These are phyloP conservation scores for Striga asiatica DNA, from an alignment of 257 asterid genomes.

Conservation along the genomic window DNA sequence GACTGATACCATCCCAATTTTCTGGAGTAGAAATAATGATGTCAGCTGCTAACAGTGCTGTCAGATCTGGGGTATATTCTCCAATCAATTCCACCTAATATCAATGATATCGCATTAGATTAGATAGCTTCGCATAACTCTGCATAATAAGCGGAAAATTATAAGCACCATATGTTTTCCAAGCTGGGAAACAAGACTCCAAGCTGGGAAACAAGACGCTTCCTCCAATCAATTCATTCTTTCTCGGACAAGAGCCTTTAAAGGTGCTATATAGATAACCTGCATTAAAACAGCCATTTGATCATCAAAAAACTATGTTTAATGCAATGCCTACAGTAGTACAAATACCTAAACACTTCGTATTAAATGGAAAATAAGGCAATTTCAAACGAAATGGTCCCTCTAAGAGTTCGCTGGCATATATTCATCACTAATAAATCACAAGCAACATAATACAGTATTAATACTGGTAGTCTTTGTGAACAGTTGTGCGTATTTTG, in stretches of 20 bases:
- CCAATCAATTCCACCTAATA: conserved; percentile 96
- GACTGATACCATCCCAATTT: conserved; percentile 99
- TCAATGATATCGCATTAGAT: conserved; percentile 18
- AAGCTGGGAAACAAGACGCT: conserved; percentile 75
- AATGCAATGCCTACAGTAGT: too few species aligned
- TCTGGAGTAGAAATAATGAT: conserved; percentile 95
- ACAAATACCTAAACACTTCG: neutral
- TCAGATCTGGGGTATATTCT: conserved; percentile 88
- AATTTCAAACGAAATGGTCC: neutral
- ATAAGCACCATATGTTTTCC: conserved; percentile 76
- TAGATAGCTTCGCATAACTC: conserved; percentile 9
- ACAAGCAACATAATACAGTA: too few species aligned
- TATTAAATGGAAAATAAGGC: neutral
- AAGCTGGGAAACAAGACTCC: too few species aligned
- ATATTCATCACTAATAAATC: neutral
- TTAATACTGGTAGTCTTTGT: neutral
- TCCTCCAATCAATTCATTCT: conserved; percentile 97
- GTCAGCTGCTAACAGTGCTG: conserved; percentile 77
- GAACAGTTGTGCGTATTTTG: too few species aligned
- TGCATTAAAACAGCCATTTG: conserved; percentile 25
- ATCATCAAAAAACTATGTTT: too few species aligned
- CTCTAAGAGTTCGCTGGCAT: neutral
- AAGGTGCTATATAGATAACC: conserved; percentile 93
- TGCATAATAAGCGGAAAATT: conserved; percentile 17
- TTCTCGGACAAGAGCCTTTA: conserved; percentile 98